A percentile compares a stretch with the other conserved stretches of the same genome.
phyloP scores from a whole-genome alignment of 106 monocot genomes.

The Apostasia ramifera region DNA sequence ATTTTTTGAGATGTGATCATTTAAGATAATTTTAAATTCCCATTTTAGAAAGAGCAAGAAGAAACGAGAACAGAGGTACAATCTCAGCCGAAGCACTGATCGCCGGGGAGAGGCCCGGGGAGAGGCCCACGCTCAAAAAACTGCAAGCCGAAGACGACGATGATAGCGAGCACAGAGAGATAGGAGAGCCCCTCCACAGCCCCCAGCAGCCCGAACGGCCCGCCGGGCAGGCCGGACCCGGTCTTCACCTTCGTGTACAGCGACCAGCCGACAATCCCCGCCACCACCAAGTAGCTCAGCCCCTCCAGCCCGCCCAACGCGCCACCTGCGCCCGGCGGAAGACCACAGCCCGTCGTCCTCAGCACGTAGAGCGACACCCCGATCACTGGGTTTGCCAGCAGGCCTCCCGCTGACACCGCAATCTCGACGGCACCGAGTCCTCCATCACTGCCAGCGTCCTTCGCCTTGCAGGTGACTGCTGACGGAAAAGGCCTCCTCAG shows the following conservation, averaged over 20 bases:
- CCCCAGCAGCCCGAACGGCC: conserved; percentile 71
- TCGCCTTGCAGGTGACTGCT: conserved; percentile 12
- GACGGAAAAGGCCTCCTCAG: background rate
- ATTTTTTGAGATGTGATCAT: too few species aligned
- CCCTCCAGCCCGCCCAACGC: conserved; percentile 70
- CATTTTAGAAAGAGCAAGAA: too few species aligned
- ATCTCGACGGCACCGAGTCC: conserved; percentile 2
- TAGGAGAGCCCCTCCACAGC: conserved; percentile 81
- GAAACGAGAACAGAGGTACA: too few species aligned
- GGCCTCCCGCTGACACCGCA: conserved; percentile 26
- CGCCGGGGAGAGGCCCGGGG: conserved; percentile 74
- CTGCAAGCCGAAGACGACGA: conserved; percentile 78
- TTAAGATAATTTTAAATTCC: too few species aligned
- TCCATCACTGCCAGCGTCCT: background rate
- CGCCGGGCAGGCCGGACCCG: conserved; percentile 67
- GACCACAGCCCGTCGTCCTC: conserved; percentile 88
- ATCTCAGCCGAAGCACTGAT: conserved; percentile 80
- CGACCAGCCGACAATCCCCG: conserved; percentile 72
- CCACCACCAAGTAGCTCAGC: conserved; percentile 71
- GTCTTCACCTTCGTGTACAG: conserved; percentile 67
- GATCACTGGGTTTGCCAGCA: conserved; percentile 65
- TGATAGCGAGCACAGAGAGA: conserved; percentile 43
- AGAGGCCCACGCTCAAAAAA: conserved; percentile 52
- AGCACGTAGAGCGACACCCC: conserved; percentile 64
- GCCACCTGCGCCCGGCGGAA: conserved; percentile 72